Percentiles rank a stretch among this genome's conserved stretches.
phyloP scores from a whole-genome alignment of 805 yeast genomes.

The Cephaloascus albidus region DNA sequence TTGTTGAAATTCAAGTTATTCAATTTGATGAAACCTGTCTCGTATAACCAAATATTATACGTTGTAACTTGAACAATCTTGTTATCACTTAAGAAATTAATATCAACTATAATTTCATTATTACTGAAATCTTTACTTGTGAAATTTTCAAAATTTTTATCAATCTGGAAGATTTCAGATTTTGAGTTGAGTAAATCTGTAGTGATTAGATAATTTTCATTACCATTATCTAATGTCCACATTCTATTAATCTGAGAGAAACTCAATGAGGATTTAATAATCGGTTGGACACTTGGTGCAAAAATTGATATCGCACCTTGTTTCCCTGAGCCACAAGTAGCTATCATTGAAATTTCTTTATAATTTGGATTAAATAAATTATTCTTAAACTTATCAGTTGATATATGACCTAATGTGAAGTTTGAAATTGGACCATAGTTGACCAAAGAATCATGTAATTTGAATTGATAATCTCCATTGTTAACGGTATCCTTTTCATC shows the following conservation, averaged over 20 bases:
- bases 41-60: constrained; percentile 49
- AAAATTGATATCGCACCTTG: constrained; percentile 52
- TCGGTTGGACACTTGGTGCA: constrained; percentile 62
- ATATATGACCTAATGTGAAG: constrained; percentile 53
- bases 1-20: constrained; percentile 44
- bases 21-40: constrained; percentile 46
- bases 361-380: constrained; percentile 63
- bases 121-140: constrained; percentile 55
- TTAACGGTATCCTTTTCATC: constrained; percentile 20
- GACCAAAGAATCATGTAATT: constrained; percentile 40
- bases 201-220: constrained; percentile 56
- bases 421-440: constrained; percentile 71
- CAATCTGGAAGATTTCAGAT: constrained; percentile 60
- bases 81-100: constrained; percentile 49
- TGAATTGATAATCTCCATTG: constrained; percentile 21
- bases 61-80: constrained; percentile 70
- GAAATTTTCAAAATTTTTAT: constrained; percentile 51
- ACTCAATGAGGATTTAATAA: constrained; percentile 54
- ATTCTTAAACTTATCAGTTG: constrained; percentile 43
- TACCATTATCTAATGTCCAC: constrained; percentile 50
- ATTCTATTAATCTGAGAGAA: constrained; percentile 65
- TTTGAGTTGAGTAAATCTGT: constrained; percentile 57
- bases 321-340: constrained; percentile 55
- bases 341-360: constrained; percentile 58
- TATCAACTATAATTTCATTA: constrained; percentile 54